These are phyloP conservation scores for Flaveria robusta DNA, from an alignment of 129 eudicot genomes.

Conservation along the genomic window DNA sequence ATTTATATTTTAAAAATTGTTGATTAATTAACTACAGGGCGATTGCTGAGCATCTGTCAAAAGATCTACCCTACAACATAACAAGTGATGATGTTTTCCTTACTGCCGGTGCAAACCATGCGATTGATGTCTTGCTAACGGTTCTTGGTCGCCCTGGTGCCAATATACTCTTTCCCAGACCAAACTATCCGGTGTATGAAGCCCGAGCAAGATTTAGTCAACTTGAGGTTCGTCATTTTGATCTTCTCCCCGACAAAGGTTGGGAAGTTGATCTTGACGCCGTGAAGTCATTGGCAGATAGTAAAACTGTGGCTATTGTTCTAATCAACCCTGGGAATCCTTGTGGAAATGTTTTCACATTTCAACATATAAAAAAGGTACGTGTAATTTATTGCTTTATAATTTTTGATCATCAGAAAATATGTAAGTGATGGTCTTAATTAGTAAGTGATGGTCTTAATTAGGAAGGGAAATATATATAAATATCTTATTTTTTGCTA, in stretches of 20 bases:
- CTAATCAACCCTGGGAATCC: slow-evolving; percentile 70
- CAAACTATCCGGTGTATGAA: slow-evolving; percentile 55
- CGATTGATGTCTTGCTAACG: slow-evolving; percentile 43
- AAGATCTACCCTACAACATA: slow-evolving; percentile 53
- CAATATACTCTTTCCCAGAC: slow-evolving; percentile 57
- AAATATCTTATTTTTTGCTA: too few relatives aligned
- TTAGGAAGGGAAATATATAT: too few relatives aligned
- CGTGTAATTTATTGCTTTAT: too few relatives aligned
- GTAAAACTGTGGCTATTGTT: slow-evolving; percentile 57
- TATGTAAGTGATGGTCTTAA: too few relatives aligned
- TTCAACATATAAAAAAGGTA: slow-evolving; percentile 50
- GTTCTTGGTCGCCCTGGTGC: slow-evolving; percentile 55
- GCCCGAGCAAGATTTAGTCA: slow-evolving; percentile 41
- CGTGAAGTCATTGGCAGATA: slow-evolving; percentile 49
- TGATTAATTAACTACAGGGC: slow-evolving; percentile 35
- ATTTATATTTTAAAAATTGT: too few relatives aligned
- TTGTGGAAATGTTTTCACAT: slow-evolving; percentile 59
- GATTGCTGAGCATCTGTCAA: slow-evolving; percentile 55
- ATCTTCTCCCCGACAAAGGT: slow-evolving; percentile 58
- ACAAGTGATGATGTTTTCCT: slow-evolving; percentile 47
- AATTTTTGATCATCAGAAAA: too few relatives aligned
- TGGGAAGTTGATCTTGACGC: slow-evolving; percentile 68
- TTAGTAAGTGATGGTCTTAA: too few relatives aligned
- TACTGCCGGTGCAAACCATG: slow-evolving; percentile 58
- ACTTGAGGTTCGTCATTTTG: slow-evolving; percentile 51